Evolutionary conservation across 805 yeast species (phyloP).

Genomic region (Wickerhamiella slavikovae): DNA sequence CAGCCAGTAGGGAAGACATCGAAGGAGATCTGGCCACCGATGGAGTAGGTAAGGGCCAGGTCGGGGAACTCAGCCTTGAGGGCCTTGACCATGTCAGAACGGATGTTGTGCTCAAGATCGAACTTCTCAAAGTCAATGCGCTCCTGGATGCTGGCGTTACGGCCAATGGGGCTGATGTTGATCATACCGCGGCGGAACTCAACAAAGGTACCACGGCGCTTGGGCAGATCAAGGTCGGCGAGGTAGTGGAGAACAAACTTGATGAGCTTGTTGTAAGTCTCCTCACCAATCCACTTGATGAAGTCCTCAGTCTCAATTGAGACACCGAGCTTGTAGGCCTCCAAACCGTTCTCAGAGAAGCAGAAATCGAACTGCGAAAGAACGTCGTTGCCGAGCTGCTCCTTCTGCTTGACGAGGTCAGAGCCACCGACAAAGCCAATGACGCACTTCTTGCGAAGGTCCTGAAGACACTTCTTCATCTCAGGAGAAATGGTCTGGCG

Average conservation of each 20-base stretch:
- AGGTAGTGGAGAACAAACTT: constrained; percentile 73
- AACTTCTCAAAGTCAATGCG: constrained; percentile 79
- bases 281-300: constrained; percentile 90
- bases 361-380: constrained; percentile 78
- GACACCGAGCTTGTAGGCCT: constrained; percentile 85
- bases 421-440: constrained; percentile 98
- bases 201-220: constrained; percentile 95
- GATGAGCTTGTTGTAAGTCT: constrained; percentile 73
- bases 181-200: constrained; percentile 99
- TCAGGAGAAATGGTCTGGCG: constrained; percentile 48
- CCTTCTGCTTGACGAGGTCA: constrained; percentile 82
- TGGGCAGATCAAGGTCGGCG: constrained; percentile 72
- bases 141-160: constrained; percentile 89
- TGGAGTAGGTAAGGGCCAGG: constrained; percentile 77
- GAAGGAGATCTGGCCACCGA: constrained; percentile 98
- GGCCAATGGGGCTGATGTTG: constrained; percentile 94
- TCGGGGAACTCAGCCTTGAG: constrained; percentile 69
- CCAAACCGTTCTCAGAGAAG: constrained; percentile 93
- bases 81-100: constrained; percentile 71
- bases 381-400: constrained; percentile 73
- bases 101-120: constrained; percentile 62
- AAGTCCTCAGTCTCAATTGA: constrained; percentile 84
- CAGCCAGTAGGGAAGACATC: constrained; percentile 99
- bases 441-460: constrained; percentile 77
- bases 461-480: constrained; percentile 46